Evolutionary conservation across 2,329 filamentous ascomycete species (phyloP), one percentile per base, ranked within the genome.

Genomic region (Fusarium papillatum): DNA sequence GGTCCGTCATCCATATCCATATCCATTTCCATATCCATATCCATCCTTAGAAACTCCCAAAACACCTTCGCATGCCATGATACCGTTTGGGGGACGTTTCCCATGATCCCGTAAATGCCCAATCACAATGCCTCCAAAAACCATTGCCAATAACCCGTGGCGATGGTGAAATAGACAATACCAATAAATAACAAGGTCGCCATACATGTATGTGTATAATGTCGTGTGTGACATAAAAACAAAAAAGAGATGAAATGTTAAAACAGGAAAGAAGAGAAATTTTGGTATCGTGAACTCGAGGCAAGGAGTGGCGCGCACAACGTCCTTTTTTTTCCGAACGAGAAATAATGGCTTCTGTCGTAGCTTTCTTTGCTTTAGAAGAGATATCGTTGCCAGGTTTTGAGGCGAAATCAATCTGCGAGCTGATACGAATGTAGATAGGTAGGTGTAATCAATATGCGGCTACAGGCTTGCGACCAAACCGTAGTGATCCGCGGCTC

Each of bases 401-500:
- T 29, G 66, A 55, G 39, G 50, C 31, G 43, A 29, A 38, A 57
- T 62, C 24, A 41, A 39, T 63, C 16, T 41, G 22, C 55, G 64
- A 41, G 31, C 22, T 36, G 31, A 60, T 38, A 60, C 24, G 7
- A 26, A 24, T 19, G 46, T 29, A 31, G 9, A 39, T 31, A 5
- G 6, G 36, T 26, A 68, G 34, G 46, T 34, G 46, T 29, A 53
- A 34, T 80, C 75, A 87, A 68, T 84, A 86, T 19, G 84, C 82
- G 26, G 82, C 79, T 34, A 87, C 78, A 38, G 81, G 73, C 61
- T 79, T 77, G 50, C 79, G 84, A 8, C 83, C 81, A 39, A 84
- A 80, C 65, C 83, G 83, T 60, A 86, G 75, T 48, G 85, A 82
- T 60, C 84, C 86, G 63, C 74, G 76, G 22, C 75, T 78, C 13